Base-by-base conservation (phyloP, 768 basidiomycete species). In the Hypholoma fasciculare region DNA sequence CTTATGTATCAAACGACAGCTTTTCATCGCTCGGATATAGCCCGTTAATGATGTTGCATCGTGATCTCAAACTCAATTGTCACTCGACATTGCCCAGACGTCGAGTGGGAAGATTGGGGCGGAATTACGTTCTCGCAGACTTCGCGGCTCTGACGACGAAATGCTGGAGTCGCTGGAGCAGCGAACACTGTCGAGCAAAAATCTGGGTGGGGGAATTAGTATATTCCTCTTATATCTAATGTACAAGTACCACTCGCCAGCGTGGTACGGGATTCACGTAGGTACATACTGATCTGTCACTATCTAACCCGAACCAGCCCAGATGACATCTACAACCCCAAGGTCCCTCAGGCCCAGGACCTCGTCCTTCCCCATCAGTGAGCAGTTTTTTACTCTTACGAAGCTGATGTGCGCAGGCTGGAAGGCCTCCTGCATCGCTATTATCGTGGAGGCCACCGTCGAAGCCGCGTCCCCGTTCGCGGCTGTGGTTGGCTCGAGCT, bases 381-480 rank as follows among this genome's bases (percentile, higher is more conserved):
- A 65, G 60, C 79, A 82, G 52, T 76, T 70, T 43, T 74, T 74
- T 27, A 82, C 66, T 44, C 79, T 76, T 26, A 82, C 59, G 54
- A 75, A 82, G 51, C 69, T 67, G 49, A 83, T 76, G 44, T 63
- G 59, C 6, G 72, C 72, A 9, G 74, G 73, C 14, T 58, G 63
- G 56, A 67, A 67, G 46, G 74, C 69, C 59, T 77, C 78, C 55
- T 72, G 67, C 63, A 71, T 73, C 14, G 76, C 72, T 46, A 76
- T 72, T 51, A 74, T 59, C 9, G 68, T 74, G 23, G 74, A 72
- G 63, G 69, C 63, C 11, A 73, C 57, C 40, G 61, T 62, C 26
- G 65, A 67, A 38, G 63, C 56, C 42, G 50, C 44, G 43, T 52
- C 53, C 6, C 57, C 57, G 8, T 42, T 54, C 27, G 16, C 56